phyloP scores from a whole-genome alignment of 148 eudicot genomes.

The Rhododendron williamsianum region DNA sequence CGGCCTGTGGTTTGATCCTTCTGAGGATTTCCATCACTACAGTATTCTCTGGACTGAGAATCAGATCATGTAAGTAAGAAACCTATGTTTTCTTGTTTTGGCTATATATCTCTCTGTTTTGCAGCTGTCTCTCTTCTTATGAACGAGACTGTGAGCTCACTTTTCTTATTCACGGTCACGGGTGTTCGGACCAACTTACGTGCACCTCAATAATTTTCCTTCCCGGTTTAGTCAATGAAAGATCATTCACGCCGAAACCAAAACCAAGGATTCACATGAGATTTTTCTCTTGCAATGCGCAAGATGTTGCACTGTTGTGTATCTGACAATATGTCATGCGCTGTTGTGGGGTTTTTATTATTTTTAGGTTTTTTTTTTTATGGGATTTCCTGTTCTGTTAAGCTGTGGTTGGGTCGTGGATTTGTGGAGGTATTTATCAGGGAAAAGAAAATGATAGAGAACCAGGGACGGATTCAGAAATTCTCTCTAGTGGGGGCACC shows the following conservation, averaged over 20 bases:
- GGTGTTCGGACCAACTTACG: too few species aligned
- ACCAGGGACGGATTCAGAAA: background rate
- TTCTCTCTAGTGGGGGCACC: too few species aligned
- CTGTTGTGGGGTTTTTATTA: background rate
- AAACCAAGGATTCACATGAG: too few species aligned
- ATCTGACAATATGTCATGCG: background rate
- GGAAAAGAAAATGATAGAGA: background rate
- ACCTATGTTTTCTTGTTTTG: background rate
- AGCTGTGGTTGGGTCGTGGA: background rate
- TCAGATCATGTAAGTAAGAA: constrained; percentile 53
- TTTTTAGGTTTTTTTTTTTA: background rate
- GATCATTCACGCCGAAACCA: too few species aligned
- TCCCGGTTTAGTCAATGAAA: too few species aligned
- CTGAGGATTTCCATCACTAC: constrained; percentile 80
- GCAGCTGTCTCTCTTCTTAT: background rate
- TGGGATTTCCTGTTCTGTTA: background rate
- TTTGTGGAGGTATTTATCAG: background rate
- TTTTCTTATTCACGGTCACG: background rate
- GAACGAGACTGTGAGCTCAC: background rate
- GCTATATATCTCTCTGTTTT: constrained; percentile 7
- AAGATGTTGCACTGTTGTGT: too few species aligned
- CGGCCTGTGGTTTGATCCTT: constrained; percentile 87
- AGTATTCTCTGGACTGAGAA: constrained; percentile 76
- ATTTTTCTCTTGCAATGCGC: too few species aligned
- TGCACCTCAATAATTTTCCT: too few species aligned